Percentiles rank a stretch among this genome's conserved stretches.
phyloP scores from a whole-genome alignment of 768 basidiomycete species.

The Leucosporidium scottii region DNA sequence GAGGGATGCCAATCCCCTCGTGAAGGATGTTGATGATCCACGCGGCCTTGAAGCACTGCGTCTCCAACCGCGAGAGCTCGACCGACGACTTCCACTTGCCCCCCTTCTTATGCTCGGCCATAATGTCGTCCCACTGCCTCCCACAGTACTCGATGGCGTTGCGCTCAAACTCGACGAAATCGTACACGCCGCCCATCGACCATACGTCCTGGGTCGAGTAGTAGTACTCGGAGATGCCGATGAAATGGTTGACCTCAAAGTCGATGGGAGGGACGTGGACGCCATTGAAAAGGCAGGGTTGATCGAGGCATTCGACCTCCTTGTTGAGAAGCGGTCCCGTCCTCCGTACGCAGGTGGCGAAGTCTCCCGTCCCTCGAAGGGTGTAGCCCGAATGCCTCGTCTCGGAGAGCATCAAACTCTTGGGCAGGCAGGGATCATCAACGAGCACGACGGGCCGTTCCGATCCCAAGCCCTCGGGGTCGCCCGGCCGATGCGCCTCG shows the following conservation, averaged over 20 bases:
- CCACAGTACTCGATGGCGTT: slow-evolving; percentile 80
- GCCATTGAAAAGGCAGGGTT: slow-evolving; percentile 88
- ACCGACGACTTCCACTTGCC: slow-evolving; percentile 60
- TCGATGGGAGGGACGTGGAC: slow-evolving; percentile 89
- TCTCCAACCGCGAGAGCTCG: slow-evolving; percentile 75
- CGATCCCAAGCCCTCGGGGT: slow-evolving; percentile 7
- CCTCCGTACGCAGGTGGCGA: slow-evolving; percentile 67
- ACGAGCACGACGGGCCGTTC: slow-evolving; percentile 44
- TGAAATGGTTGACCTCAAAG: slow-evolving; percentile 85
- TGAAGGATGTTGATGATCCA: slow-evolving; percentile 96
- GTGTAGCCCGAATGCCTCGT: slow-evolving; percentile 53
- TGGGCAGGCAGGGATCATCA: slow-evolving; percentile 85
- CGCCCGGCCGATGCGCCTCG: slow-evolving; percentile 11
- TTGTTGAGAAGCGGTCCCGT: slow-evolving; percentile 78
- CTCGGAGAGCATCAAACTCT: slow-evolving; percentile 59
- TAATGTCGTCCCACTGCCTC: slow-evolving; percentile 68
- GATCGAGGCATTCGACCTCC: slow-evolving; percentile 67
- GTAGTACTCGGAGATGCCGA: slow-evolving; percentile 98
- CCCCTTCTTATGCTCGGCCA: slow-evolving; percentile 55
- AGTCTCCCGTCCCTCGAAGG: slow-evolving; percentile 80
- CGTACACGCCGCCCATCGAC: slow-evolving; percentile 69
- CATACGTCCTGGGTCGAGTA: slow-evolving; percentile 97
- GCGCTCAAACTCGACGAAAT: slow-evolving; percentile 91
- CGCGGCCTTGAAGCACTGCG: slow-evolving; percentile 99
- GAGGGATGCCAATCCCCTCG: slow-evolving; percentile 89